Evolutionary conservation across 2,329 filamentous ascomycete genomes (phyloP), one percentile per base, ranked within the genome.

Genomic region (Dendryphion nanum): DNA sequence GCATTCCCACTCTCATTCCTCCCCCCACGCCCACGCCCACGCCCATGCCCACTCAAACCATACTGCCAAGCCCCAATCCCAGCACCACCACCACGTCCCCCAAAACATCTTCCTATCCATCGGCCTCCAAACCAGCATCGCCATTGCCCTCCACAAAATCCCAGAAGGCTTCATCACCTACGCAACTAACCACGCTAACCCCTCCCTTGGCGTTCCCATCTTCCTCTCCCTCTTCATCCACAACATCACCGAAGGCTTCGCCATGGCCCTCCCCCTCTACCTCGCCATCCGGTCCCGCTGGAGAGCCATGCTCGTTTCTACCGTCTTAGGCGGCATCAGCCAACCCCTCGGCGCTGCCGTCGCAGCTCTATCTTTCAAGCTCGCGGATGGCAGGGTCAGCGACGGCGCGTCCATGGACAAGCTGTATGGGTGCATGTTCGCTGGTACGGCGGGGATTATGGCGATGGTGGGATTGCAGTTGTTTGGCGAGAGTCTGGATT

Each of bases 161-260:
- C 93, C 93, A 1, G 93, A 85, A 64, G 81, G 81, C 26, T 84
- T 84, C 66, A 84, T 98, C 52, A 97, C 91, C 1, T 98, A 94
- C 63, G 91, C 93, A 7, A 96, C 93, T 7, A 98, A 97, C 66
- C 93, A 98, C 61, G 91, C 89, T 10, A 97, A 90, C 62, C 90
- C 93, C 0, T 75, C 78, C 0, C 79, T 98, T 0, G 93, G 93
- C 15, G 82, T 95, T 66, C 86, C 87, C 36, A 89, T 98, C 38
- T 98, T 98, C 69, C 79, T 97, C 65, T 91, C 93, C 1, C 78
- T 98, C 6, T 95, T 95, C 61, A 91, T 98, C 42, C 93, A 98
- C 75, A 98, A 97, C 69, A 95, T 98, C 57, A 90, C 89, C 18
- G 93, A 98, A 70, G 93, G 93, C 2, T 97, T 97, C 61, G 88